Percentiles rank a stretch among this genome's conserved stretches.
Evolutionary conservation across 495 filamentous ascomycete genomes (phyloP).

Genomic region (Filosporella fistucella): DNA sequence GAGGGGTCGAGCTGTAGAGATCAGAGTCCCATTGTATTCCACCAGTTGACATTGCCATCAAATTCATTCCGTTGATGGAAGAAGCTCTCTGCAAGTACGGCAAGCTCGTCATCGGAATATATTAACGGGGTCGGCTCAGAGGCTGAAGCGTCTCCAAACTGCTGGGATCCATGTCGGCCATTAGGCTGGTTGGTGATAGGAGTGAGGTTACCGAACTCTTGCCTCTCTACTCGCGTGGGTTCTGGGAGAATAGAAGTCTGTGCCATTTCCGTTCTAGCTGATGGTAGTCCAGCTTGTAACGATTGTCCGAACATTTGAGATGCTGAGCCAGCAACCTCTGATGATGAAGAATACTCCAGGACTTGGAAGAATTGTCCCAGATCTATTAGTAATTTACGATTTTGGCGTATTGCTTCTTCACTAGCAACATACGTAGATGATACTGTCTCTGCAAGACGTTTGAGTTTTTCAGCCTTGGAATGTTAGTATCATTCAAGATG

Average conservation of each 20-base stretch:
- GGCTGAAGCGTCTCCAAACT: too few relatives aligned
- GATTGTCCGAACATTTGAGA: conserved; percentile 38
- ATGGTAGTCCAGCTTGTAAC: conserved; percentile 26
- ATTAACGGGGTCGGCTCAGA: not conserved
- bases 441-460: conserved; percentile 39
- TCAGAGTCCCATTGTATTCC: too few relatives aligned
- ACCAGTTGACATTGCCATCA: conserved; percentile 33
- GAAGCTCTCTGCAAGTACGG: conserved; percentile 44
- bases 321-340: conserved; percentile 33
- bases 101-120: conserved; percentile 40
- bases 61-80: conserved; percentile 45
- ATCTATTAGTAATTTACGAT: conserved; percentile 42
- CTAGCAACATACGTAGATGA: conserved; percentile 37
- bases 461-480: conserved; percentile 35
- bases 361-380: conserved; percentile 47
- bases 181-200: conserved; percentile 14
- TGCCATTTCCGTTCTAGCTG: conserved; percentile 34
- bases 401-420: conserved; percentile 32
- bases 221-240: conserved; percentile 33
- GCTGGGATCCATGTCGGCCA: too few relatives aligned
- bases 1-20: too few relatives aligned
- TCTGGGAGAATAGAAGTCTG: conserved; percentile 42
- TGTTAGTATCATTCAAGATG: not conserved
- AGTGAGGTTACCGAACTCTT: conserved; percentile 23
- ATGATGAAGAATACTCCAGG: conserved; percentile 43